Evolutionary conservation across 108 stramenopile species (phyloP).

Genomic region (Nitzschia sp.): DNA sequence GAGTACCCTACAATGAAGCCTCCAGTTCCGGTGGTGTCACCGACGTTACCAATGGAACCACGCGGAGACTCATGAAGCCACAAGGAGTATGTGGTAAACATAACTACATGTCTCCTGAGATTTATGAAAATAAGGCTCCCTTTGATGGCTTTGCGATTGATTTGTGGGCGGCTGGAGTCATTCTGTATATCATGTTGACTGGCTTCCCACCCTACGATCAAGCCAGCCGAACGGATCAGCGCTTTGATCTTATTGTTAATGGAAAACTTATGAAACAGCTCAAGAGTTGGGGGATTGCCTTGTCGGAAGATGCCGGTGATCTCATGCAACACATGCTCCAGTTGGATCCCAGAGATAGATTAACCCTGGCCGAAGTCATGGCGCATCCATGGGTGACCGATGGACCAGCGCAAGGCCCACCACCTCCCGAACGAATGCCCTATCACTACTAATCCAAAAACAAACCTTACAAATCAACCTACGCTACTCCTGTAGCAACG

Average conservation of each 20-base stretch:
- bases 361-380: conserved; percentile 74
- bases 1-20: conserved; percentile 81
- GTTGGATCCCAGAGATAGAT: conserved; percentile 64
- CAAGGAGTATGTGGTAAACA: conserved; percentile 92
- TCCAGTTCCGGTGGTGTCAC: conserved; percentile 31
- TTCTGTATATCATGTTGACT: conserved; percentile 93
- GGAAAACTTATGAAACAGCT: conserved; percentile 69
- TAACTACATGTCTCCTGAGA: conserved; percentile 95
- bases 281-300: conserved; percentile 64
- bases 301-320: conserved; percentile 62
- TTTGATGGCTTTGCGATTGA: conserved; percentile 95
- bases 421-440: conserved; percentile 32
- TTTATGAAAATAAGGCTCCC: conserved; percentile 60
- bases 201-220: conserved; percentile 93
- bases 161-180: conserved; percentile 92
- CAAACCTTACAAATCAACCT: too few relatives aligned
- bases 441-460: conserved; percentile 14
- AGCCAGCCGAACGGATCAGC: conserved; percentile 65
- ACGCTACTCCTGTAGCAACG: too few relatives aligned
- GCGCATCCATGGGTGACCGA: conserved; percentile 77
- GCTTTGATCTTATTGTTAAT: conserved; percentile 76
- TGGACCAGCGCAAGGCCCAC: conserved; percentile 38
- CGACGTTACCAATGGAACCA: conserved; percentile 59
- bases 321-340: conserved; percentile 80
- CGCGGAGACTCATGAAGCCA: conserved; percentile 69